Percentiles rank a stretch among this genome's conserved stretches.
Conservation (phyloP, 108 stramenopile species). For the Nitzschia sp. region DNA sequence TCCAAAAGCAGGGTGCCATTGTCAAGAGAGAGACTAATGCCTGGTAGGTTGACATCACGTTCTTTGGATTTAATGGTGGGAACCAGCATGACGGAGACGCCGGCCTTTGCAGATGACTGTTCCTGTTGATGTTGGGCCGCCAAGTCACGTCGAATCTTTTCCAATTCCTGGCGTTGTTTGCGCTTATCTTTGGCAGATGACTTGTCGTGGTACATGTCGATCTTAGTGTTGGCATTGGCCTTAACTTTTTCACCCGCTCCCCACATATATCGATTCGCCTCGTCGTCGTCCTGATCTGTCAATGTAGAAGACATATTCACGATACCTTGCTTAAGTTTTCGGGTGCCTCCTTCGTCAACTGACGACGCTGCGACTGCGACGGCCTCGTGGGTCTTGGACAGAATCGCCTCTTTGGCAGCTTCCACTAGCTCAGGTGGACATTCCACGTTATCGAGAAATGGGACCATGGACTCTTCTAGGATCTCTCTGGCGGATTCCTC, state of each 20-base stretch:
- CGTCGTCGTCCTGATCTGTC: slow-evolving; percentile 56
- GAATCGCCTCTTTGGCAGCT: slow-evolving; percentile 38
- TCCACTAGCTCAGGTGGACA: slow-evolving; percentile 47
- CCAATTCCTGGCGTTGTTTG: slow-evolving; percentile 72
- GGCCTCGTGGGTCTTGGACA: slow-evolving; percentile 12
- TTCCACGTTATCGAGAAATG: slow-evolving; percentile 65
- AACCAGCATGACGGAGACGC: slow-evolving; percentile 74
- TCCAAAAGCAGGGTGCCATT: slow-evolving; percentile 90
- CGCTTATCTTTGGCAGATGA: slow-evolving; percentile 76
- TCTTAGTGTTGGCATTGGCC: slow-evolving; percentile 68
- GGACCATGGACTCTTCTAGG: slow-evolving; percentile 60
- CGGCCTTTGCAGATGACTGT: slow-evolving; percentile 51
- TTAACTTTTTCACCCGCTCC: slow-evolving; percentile 62
- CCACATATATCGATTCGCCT: slow-evolving; percentile 66
- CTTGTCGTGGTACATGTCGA: slow-evolving; percentile 61
- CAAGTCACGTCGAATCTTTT: slow-evolving; percentile 60
- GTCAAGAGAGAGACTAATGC: slow-evolving; percentile 77
- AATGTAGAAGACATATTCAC: slow-evolving; percentile 69
- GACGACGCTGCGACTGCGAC: neutral
- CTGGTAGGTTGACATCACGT: slow-evolving; percentile 81
- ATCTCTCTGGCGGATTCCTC: slow-evolving; percentile 23
- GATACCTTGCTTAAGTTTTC: slow-evolving; percentile 68
- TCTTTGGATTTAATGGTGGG: slow-evolving; percentile 80
- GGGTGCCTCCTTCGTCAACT: slow-evolving; percentile 10
- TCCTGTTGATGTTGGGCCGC: slow-evolving; percentile 40